Conservation (phyloP, 2,329 filamentous ascomycete species). For the Ophiobolus disseminans region DNA sequence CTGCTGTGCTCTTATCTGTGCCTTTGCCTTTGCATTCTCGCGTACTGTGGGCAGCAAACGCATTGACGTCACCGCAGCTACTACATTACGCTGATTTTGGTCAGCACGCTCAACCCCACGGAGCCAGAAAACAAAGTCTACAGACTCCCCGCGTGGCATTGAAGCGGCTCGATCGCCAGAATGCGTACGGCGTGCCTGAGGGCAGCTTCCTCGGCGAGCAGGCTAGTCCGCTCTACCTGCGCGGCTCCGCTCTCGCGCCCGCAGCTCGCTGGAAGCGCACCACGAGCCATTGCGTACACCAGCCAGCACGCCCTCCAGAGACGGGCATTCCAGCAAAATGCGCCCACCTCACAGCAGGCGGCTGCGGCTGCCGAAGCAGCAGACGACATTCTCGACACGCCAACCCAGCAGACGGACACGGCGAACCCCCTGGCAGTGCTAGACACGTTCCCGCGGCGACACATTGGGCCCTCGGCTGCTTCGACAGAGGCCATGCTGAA, state of each 20-base stretch:
- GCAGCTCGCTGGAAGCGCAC: conserved; percentile 22
- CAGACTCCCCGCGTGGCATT: conserved; percentile 5
- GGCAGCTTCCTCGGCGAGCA: conserved; percentile 39
- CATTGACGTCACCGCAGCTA: conserved; percentile 3
- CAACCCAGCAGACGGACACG: conserved; percentile 23
- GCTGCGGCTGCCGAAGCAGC: conserved; percentile 29
- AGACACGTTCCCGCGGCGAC: conserved; percentile 77
- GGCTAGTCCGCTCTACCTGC: conserved; percentile 31
- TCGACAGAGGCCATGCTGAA: conserved; percentile 81
- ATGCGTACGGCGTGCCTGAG: conserved; percentile 44
- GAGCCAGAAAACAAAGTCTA: not conserved
- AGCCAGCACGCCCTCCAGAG: conserved; percentile 23
- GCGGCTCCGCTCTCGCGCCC: conserved; percentile 29
- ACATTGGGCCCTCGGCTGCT: conserved; percentile 81
- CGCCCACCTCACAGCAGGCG: conserved; percentile 22
- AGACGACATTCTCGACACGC: conserved; percentile 41
- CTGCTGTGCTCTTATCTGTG: not conserved
- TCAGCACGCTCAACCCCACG: not conserved
- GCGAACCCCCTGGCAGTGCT: conserved; percentile 52
- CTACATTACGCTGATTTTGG: not conserved
- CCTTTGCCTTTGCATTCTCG: not conserved
- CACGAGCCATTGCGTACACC: conserved; percentile 23
- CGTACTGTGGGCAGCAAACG: not conserved
- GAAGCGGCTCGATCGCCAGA: conserved; percentile 11
- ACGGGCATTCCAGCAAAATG: conserved; percentile 34